phyloP scores from a whole-genome alignment of 164 flowering plant genomes.

The Stephania japonica region DNA sequence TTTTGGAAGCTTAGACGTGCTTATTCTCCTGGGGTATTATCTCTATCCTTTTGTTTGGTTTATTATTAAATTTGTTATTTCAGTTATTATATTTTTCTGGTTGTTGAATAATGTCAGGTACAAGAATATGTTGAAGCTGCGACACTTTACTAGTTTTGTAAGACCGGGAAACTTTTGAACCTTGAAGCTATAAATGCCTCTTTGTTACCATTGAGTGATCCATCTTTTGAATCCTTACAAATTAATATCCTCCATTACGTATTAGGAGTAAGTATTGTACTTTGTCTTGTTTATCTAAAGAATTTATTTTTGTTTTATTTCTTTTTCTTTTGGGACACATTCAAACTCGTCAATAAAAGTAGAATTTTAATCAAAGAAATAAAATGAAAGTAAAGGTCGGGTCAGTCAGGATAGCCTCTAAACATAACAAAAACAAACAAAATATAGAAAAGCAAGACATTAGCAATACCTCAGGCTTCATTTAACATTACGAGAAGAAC shows the following conservation, averaged over 20 bases:
- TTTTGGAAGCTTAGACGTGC: constrained; percentile 98
- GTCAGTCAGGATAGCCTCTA: too few species aligned
- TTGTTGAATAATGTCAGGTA: constrained; percentile 42
- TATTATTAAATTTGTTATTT: background rate
- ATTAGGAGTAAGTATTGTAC: constrained; percentile 57
- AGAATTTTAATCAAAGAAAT: background rate
- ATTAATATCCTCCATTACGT: constrained; percentile 84
- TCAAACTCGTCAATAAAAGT: too few species aligned
- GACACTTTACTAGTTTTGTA: constrained; percentile 75
- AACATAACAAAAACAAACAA: too few species aligned
- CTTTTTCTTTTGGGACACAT: too few species aligned
- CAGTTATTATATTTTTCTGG: constrained; percentile 8
- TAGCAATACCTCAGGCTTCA: too few species aligned
- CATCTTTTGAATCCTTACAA: constrained; percentile 70
- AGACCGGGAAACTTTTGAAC: constrained; percentile 59
- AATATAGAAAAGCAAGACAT: too few species aligned
- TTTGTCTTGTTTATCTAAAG: constrained; percentile 1
- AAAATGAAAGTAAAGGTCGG: too few species aligned
- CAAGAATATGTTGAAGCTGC: constrained; percentile 98
- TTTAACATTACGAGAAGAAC: too few species aligned
- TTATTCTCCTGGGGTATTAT: constrained; percentile 82
- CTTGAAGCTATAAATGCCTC: constrained; percentile 76
- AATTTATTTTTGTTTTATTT: background rate
- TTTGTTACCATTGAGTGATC: constrained; percentile 55
- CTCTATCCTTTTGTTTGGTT: constrained; percentile 11